Conservation (phyloP, 768 basidiomycete species). For the Phaffia australis region DNA sequence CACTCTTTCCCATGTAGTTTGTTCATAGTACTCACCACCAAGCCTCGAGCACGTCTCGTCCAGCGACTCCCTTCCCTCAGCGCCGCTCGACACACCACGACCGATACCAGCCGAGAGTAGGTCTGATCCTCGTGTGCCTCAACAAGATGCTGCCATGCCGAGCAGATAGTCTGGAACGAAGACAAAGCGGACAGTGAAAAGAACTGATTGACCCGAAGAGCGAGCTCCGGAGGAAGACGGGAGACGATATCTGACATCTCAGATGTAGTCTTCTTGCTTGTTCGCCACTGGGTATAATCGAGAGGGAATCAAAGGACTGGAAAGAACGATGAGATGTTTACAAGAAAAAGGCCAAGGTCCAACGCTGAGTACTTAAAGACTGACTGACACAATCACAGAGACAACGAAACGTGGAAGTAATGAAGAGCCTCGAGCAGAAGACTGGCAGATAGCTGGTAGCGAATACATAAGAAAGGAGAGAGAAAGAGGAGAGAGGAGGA, state of each 20-base stretch:
- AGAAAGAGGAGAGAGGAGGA: too few relatives aligned
- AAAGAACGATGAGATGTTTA: too few relatives aligned
- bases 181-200: neutral
- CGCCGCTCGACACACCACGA: neutral
- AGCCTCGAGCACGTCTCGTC: neutral
- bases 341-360: too few relatives aligned
- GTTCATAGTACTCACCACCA: neutral
- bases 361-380: too few relatives aligned
- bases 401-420: too few relatives aligned
- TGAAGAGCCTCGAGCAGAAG: too few relatives aligned
- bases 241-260: constrained; percentile 1
- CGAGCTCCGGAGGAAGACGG: constrained; percentile 7
- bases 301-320: too few relatives aligned
- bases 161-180: neutral
- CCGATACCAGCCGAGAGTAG: neutral
- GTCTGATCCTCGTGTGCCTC: constrained; percentile 7
- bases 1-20: neutral
- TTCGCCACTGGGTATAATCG: too few relatives aligned
- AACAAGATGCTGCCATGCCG: neutral
- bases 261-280: too few relatives aligned
- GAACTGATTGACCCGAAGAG: constrained; percentile 4
- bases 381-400: too few relatives aligned
- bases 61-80: neutral
- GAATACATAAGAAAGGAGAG: too few relatives aligned
- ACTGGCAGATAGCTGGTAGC: too few relatives aligned